These are phyloP conservation scores for Epichloe gansuensis DNA, from an alignment of 2,329 filamentous ascomycete genomes.

Conservation along the genomic window DNA sequence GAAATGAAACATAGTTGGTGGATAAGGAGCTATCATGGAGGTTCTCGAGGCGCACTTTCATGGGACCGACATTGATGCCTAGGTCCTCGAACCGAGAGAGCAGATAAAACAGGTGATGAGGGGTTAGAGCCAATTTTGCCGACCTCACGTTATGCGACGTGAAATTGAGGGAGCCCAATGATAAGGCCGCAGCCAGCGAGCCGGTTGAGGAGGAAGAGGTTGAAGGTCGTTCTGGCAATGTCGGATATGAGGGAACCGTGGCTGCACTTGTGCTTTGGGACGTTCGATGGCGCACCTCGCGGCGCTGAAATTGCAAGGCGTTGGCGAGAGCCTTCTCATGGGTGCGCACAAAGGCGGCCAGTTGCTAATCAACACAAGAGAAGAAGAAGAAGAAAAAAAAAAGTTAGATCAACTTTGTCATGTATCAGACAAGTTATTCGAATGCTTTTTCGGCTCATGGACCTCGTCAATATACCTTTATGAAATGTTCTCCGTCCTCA, in stretches of 20 bases:
- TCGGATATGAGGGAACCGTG: slow-evolving; percentile 40
- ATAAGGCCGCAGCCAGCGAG: slow-evolving; percentile 72
- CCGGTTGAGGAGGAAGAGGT: slow-evolving; percentile 59
- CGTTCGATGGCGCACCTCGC: slow-evolving; percentile 58
- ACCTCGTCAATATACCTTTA: slow-evolving; percentile 52
- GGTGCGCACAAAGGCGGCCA: slow-evolving; percentile 89
- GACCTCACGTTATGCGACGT: slow-evolving; percentile 77
- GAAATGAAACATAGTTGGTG: slow-evolving; percentile 90
- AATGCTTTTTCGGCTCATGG: background rate
- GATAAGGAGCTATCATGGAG: slow-evolving; percentile 78
- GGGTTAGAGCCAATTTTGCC: slow-evolving; percentile 81
- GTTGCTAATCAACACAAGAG: slow-evolving; percentile 48
- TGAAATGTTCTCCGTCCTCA: slow-evolving; percentile 80
- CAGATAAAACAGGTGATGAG: slow-evolving; percentile 93
- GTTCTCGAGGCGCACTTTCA: slow-evolving; percentile 93
- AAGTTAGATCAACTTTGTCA: slow-evolving; percentile 16
- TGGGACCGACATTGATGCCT: slow-evolving; percentile 78
- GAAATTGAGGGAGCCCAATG: slow-evolving; percentile 73
- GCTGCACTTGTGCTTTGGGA: slow-evolving; percentile 52
- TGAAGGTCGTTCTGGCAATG: slow-evolving; percentile 47
- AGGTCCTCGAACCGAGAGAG: slow-evolving; percentile 92
- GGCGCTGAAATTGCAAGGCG: slow-evolving; percentile 68
- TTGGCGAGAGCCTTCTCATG: slow-evolving; percentile 97
- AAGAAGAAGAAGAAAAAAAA: background rate
- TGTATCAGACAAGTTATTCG: too few relatives aligned